Evolutionary conservation across 2,329 filamentous ascomycete genomes (phyloP).

Genomic region (Biscogniauxia sp.): DNA sequence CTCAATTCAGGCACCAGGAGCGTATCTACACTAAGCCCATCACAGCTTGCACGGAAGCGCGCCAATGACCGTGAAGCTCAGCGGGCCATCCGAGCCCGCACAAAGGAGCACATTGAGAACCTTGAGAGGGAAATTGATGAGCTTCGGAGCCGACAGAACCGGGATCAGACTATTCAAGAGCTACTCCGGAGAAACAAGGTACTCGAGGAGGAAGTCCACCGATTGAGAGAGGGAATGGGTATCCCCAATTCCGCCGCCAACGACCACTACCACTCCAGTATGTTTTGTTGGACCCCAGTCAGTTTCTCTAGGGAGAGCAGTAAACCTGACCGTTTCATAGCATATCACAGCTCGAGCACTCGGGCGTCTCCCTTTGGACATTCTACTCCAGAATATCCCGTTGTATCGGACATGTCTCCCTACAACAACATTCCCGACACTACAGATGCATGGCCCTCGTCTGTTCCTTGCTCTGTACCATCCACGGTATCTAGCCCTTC

Average conservation of each 20-base stretch:
- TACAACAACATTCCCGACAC: conserved; percentile 42
- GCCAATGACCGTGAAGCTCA: conserved; percentile 91
- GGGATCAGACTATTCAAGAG: conserved; percentile 51
- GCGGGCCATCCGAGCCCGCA: conserved; percentile 80
- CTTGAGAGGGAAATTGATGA: conserved; percentile 75
- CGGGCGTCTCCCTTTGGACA: conserved; percentile 44
- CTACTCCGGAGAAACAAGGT: conserved; percentile 51
- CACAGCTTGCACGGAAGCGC: conserved; percentile 85
- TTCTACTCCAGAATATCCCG: conserved; percentile 41
- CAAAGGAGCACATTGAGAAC: conserved; percentile 79
- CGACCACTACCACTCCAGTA: conserved; percentile 29
- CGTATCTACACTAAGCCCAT: conserved; percentile 82
- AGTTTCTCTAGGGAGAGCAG: not conserved
- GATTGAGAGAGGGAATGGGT: conserved; percentile 45
- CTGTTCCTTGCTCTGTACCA: conserved; percentile 43
- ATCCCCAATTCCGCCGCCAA: conserved; percentile 32
- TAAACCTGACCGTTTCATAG: conserved; percentile 15
- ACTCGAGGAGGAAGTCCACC: conserved; percentile 52
- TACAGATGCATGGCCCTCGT: conserved; percentile 46
- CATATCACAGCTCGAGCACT: conserved; percentile 37
- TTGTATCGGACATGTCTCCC: conserved; percentile 41
- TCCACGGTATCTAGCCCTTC: conserved; percentile 53
- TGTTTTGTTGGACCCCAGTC: conserved; percentile 1
- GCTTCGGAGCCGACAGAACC: conserved; percentile 51
- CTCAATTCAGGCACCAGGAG: conserved; percentile 60